Evolutionary conservation across 75 land plant species (phyloP), one percentile per base, ranked within the genome.

Genomic region (Pinus albicaulis): DNA sequence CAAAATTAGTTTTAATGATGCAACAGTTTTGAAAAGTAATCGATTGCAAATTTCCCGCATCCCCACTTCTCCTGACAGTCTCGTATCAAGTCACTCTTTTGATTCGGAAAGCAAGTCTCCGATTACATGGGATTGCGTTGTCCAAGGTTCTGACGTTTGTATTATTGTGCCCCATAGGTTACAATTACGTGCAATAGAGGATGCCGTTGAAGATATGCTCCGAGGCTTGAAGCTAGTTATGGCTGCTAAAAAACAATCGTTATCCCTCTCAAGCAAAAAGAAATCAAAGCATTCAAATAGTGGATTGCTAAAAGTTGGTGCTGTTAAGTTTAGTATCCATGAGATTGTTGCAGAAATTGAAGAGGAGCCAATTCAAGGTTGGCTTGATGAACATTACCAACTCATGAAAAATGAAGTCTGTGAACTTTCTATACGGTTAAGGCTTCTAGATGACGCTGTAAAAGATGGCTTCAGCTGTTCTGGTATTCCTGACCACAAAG

Each of bases 331-430:
- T 52, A 76, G 76, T 73, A 84, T 98, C 71, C 92, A 88, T 36
- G 90, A 89, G 64, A 65, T 95, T 3, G 86, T 82, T 41, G 93
- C 92, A 74, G 95, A 95, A 74, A 98, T 98, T 78, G 99, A 98
- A 79, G 99, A 98, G 76, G 99, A 98, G 78, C 99, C 99, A 56
- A 59, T 98, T 61, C 99, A 98, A 76, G 99, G 99, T 28, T 98
- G 99, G 99, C 91, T 98, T 76, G 99, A 98, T 82, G 96, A 98
- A 70, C 99, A 98, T 85, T 91, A 86, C 76, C 90, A 82, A 5
- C 82, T 98, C 62, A 76, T 94, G 86, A 86, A 82, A 59, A 92
- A 92, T 59, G 92, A 89, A 76, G 89, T 88, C 16, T 80, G 88
- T 84, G 98, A 94, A 66, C 76, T 88, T 59, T 84, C 83, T 83